Percentiles rank a stretch among this genome's conserved stretches.
phyloP scores from a whole-genome alignment of 768 basidiomycete genomes.

The Flagelloscypha sp. region DNA sequence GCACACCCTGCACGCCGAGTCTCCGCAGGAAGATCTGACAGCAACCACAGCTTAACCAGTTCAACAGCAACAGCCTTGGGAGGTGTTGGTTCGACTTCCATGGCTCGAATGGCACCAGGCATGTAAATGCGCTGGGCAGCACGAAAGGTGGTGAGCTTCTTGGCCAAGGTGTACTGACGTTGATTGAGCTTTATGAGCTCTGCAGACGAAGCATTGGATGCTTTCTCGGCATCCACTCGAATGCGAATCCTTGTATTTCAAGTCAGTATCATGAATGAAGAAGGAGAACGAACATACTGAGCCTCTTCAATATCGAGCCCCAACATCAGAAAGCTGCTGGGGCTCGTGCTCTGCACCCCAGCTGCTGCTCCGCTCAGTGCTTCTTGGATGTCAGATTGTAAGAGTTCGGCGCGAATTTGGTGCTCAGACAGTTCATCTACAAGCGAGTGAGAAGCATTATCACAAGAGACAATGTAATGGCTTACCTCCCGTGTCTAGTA shows the following conservation, averaged over 20 bases:
- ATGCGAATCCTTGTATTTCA: background rate
- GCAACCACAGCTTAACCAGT: conserved; percentile 11
- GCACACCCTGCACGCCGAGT: conserved; percentile 3
- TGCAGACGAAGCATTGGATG: conserved; percentile 2
- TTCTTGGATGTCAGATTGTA: too few relatives aligned
- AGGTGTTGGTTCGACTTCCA: background rate
- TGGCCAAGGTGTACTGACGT: background rate
- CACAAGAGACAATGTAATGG: too few relatives aligned
- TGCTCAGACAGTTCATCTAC: too few relatives aligned
- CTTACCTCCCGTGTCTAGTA: too few relatives aligned
- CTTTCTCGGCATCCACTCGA: background rate
- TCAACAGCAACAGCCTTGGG: conserved; percentile 9
- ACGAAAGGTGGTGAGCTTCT: conserved; percentile 5
- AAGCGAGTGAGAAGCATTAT: too few relatives aligned
- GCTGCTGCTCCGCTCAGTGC: too few relatives aligned
- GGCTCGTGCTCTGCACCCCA: conserved; percentile 9
- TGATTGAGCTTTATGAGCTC: conserved; percentile 1
- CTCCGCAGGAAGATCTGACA: conserved; percentile 6
- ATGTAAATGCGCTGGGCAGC: conserved; percentile 3
- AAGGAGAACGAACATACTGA: conserved; percentile 9
- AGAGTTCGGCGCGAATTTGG: too few relatives aligned
- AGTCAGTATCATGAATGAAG: background rate
- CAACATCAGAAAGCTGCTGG: conserved; percentile 9
- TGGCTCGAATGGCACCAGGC: conserved; percentile 1
- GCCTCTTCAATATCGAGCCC: conserved; percentile 13